A percentile compares a stretch with the other conserved stretches of the same genome.
phyloP scores from a whole-genome alignment of 208 protist species.

The Acanthamoeba triangularis region DNA sequence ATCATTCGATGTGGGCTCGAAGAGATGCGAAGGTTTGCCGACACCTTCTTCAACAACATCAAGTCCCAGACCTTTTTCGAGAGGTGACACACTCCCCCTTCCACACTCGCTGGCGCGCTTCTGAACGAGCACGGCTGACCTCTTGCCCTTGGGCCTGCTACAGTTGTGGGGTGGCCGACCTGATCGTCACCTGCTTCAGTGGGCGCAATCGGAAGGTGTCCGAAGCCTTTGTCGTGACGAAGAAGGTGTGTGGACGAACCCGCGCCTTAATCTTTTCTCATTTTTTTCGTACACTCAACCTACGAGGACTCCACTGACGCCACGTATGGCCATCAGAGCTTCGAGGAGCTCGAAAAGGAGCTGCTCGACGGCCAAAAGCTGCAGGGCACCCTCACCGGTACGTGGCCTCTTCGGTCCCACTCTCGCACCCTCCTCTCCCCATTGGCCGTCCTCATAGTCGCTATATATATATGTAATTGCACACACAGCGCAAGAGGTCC shows the following conservation, averaged over 20 bases:
- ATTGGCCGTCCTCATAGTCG: too few species aligned
- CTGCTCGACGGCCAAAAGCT: slow-evolving; percentile 90
- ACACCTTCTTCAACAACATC: slow-evolving; percentile 75
- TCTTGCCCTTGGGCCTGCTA: slow-evolving; percentile 79
- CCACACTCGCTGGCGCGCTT: neutral
- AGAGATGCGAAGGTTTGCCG: slow-evolving; percentile 84
- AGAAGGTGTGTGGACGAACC: slow-evolving; percentile 80
- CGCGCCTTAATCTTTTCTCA: neutral
- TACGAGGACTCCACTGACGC: too few species aligned
- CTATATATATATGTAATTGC: neutral
- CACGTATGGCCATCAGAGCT: slow-evolving; percentile 36
- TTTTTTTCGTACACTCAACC: neutral
- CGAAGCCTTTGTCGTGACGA: slow-evolving; percentile 85
- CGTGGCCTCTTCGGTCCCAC: neutral
- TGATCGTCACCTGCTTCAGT: slow-evolving; percentile 89
- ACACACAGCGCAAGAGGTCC: neutral
- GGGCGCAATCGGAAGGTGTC: slow-evolving; percentile 88
- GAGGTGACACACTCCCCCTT: neutral
- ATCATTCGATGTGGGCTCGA: slow-evolving; percentile 88
- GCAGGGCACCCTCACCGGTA: slow-evolving; percentile 82
- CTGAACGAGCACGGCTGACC: neutral
- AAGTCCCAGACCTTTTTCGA: slow-evolving; percentile 36
- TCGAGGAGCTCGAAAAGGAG: slow-evolving; percentile 85
- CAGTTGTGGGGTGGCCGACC: slow-evolving; percentile 87
- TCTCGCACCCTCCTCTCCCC: too few species aligned